Conservation (phyloP, 2,329 filamentous ascomycete species). For the Diatrype stigma region DNA sequence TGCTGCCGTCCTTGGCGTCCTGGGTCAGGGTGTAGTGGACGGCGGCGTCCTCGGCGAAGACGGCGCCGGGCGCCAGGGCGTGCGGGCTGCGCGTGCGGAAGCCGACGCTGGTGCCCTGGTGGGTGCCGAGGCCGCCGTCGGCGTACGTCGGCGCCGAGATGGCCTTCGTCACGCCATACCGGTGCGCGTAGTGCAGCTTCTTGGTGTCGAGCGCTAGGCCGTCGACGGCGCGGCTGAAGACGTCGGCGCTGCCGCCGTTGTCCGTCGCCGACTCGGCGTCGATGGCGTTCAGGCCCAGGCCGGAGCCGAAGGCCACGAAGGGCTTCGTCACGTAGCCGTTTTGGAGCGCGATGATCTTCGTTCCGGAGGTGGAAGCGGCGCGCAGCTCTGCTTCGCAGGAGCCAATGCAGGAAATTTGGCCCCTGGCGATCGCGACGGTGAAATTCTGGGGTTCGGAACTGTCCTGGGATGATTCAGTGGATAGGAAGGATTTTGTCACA, state of each 20-base stretch:
- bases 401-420: constrained; percentile 55
- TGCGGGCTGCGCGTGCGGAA: constrained; percentile 49
- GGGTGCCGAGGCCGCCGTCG: constrained; percentile 33
- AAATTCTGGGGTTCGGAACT: constrained; percentile 24
- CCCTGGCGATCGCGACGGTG: constrained; percentile 49
- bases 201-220: constrained; percentile 52
- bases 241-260: constrained; percentile 41
- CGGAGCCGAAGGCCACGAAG: constrained; percentile 57
- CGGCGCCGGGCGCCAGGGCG: constrained; percentile 41
- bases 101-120: constrained; percentile 55
- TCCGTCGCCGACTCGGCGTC: constrained; percentile 52
- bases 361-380: constrained; percentile 28
- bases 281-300: constrained; percentile 61
- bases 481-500: constrained; percentile 47
- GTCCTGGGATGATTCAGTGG: constrained; percentile 25
- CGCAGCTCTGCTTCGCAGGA: constrained; percentile 42
- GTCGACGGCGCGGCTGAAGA: constrained; percentile 56
- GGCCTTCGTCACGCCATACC: constrained; percentile 55
- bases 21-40: constrained; percentile 56
- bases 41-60: constrained; percentile 51
- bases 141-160: constrained; percentile 51
- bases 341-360: constrained; percentile 41
- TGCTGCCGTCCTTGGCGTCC: constrained; percentile 37
- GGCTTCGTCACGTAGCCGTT: constrained; percentile 59
- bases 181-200: constrained; percentile 48